A percentile compares a stretch with the other conserved stretches of the same genome.
phyloP scores from a whole-genome alignment of 2,329 filamentous ascomycete species.

The Trichoderma sp. region DNA sequence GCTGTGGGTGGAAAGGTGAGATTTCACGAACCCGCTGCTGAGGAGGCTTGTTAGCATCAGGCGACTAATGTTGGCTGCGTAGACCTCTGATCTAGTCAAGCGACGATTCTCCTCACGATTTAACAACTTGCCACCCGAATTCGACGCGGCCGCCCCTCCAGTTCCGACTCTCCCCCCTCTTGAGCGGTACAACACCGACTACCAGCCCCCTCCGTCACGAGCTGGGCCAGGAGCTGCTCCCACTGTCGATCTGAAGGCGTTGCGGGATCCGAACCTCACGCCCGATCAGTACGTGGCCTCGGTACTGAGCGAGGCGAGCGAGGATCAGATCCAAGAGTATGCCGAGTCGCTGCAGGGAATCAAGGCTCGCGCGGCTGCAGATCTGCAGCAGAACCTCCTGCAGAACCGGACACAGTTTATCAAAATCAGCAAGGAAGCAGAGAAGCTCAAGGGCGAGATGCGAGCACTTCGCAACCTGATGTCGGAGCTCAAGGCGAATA shows the following conservation, averaged over 20 bases:
- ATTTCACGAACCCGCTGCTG: neutral
- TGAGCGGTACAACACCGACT: conserved; percentile 58
- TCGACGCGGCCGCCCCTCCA: conserved; percentile 67
- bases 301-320: conserved; percentile 79
- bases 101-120: conserved; percentile 92
- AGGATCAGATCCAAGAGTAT: conserved; percentile 82
- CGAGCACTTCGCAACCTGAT: conserved; percentile 84
- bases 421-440: conserved; percentile 98
- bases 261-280: conserved; percentile 77
- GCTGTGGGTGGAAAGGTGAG: conserved; percentile 58
- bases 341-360: conserved; percentile 74
- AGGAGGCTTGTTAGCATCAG: neutral
- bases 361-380: conserved; percentile 74
- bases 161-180: conserved; percentile 63
- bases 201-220: conserved; percentile 56
- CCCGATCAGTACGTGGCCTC: conserved; percentile 77
- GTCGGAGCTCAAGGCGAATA: conserved; percentile 84
- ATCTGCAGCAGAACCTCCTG: conserved; percentile 93
- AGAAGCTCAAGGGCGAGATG: conserved; percentile 97
- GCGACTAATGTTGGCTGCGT: neutral
- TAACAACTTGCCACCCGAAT: conserved; percentile 72
- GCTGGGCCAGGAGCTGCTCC: conserved; percentile 58
- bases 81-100: conserved; percentile 85
- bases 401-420: conserved; percentile 98
- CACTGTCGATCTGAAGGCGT: conserved; percentile 71